Evolutionary conservation across 176 grass and related monocot genomes (phyloP), one percentile per base, ranked within the genome.

Genomic region (Eragrostis curvula): DNA sequence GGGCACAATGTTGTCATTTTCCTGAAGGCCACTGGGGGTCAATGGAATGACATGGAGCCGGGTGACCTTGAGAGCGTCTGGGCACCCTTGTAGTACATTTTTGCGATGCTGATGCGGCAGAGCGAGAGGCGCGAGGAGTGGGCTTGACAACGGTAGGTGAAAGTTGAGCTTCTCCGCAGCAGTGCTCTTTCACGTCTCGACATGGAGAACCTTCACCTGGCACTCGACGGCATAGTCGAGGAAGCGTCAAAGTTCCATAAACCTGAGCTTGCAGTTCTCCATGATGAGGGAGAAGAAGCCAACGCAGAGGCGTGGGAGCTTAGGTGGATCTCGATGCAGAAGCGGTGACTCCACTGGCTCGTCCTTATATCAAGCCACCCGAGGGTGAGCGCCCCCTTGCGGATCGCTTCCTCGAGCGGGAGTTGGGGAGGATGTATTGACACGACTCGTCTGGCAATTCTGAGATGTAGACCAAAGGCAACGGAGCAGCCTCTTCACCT

Each of bases 341-440:
- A 88, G 12, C 73, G 73, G 25, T 78, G 49, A 25, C 50, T 44
- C 88, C 85, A 84, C 12, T 79, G 85, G 75, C 80, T 48, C 51
- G 28, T 27, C 90, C 90, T 90, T 59, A 87, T 83, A 43, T 39
- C 55, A 80, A 75, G 59, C 76, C 90, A 96, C 5, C 40, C 45
- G 8, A 72, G 66, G 21, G 83, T 86, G 59, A 96, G 71, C 18
- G 29, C 86, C 47, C 28, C 80, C 17, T 73, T 85, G 70, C 71
- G 79, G 53, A 96, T 85, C 21, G 86, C 88, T 15, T 51, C 69
- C 84, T 84, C 84, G 58, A 93, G 79, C n/a, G 80, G 77, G 29
- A 96, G 88, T 45, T 68, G 62, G n/a, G 52, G 29, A 93, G 83
- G 76, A 96, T 91, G 28, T 40, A 71, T 6, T 63, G 62, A 24